phyloP scores from a whole-genome alignment of 192 early-diverging fungal species.

The Mortierella alpina region DNA sequence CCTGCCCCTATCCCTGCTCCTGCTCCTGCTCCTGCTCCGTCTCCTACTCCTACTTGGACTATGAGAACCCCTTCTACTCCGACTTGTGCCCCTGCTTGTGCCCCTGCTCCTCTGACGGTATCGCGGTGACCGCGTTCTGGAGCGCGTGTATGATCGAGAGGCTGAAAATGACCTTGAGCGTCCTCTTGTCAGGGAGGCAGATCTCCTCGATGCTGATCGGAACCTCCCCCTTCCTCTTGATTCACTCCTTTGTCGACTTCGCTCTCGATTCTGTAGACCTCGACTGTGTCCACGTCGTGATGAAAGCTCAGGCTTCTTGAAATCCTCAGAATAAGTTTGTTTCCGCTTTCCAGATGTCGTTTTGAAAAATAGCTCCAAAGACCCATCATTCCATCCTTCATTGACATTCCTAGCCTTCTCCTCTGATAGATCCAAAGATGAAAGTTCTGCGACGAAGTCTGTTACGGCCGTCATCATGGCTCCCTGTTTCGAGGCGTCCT shows the following conservation, averaged over 20 bases:
- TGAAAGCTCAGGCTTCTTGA: too few relatives aligned
- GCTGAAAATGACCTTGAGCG: constrained; percentile 1
- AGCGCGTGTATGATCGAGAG: constrained; percentile 9
- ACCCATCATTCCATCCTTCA: constrained; percentile 39
- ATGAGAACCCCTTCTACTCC: neutral
- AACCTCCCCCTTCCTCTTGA: constrained; percentile 4
- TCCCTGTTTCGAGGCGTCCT: neutral
- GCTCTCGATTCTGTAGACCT: neutral
- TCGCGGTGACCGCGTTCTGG: constrained; percentile 9
- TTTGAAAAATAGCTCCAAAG: constrained; percentile 14
- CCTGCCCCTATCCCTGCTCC: neutral
- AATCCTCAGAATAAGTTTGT: constrained; percentile 11
- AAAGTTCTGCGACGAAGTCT: constrained; percentile 11
- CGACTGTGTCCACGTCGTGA: too few relatives aligned
- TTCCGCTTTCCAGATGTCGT: constrained; percentile 7
- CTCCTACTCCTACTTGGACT: neutral
- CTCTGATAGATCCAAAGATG: neutral
- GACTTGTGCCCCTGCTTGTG: constrained; percentile 1
- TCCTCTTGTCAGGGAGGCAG: neutral
- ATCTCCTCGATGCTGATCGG: constrained; percentile 13
- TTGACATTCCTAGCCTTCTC: neutral
- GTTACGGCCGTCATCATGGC: neutral
- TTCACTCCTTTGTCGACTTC: constrained; percentile 2
- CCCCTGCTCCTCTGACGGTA: constrained; percentile 1
- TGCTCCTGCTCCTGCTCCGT: neutral